Conservation (phyloP, 768 basidiomycete genomes). For the Tulasnella sp. region DNA sequence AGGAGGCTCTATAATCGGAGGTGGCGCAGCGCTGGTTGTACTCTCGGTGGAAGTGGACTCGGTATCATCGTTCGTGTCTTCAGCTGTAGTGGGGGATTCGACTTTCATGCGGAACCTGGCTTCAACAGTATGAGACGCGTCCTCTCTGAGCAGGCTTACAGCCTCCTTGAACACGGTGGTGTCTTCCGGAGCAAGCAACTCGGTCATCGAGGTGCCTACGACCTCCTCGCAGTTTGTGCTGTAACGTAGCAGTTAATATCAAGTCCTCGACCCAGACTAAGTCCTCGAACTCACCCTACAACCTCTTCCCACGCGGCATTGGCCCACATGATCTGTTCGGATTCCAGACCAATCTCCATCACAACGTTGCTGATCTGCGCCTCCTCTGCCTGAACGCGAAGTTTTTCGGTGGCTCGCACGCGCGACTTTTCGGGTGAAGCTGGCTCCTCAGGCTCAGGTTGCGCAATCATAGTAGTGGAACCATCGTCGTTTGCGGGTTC, state of each 20-base stretch:
- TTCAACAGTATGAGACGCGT: slow-evolving; percentile 91
- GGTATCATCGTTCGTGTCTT: slow-evolving; percentile 42
- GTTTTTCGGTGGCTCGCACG: slow-evolving; percentile 77
- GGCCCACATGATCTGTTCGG: slow-evolving; percentile 90
- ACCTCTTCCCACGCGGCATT: slow-evolving; percentile 94
- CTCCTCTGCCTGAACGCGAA: slow-evolving; percentile 85
- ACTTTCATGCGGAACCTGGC: slow-evolving; percentile 82
- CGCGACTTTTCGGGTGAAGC: slow-evolving; percentile 32
- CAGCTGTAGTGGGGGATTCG: slow-evolving; percentile 37
- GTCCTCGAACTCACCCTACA: slow-evolving; percentile 62
- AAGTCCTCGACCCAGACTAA: slow-evolving; percentile 23
- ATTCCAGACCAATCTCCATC: slow-evolving; percentile 87
- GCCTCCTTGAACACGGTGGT: slow-evolving; percentile 80
- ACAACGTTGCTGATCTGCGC: slow-evolving; percentile 95
- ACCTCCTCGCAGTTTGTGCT: slow-evolving; percentile 80
- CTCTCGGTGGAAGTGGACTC: slow-evolving; percentile 10
- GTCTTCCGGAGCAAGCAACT: slow-evolving; percentile 69
- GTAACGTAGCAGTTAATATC: slow-evolving; percentile 1
- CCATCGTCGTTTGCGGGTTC: not conserved
- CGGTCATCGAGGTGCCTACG: slow-evolving; percentile 71
- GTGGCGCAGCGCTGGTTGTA: slow-evolving; percentile 16
- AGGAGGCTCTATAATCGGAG: not conserved
- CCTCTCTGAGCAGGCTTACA: slow-evolving; percentile 72
- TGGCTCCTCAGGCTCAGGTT: not conserved
- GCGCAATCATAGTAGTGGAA: not conserved